Percentiles rank a stretch among this genome's conserved stretches.
Conservation (phyloP, 345 rosid species). For the Rubroshorea leprosula region DNA sequence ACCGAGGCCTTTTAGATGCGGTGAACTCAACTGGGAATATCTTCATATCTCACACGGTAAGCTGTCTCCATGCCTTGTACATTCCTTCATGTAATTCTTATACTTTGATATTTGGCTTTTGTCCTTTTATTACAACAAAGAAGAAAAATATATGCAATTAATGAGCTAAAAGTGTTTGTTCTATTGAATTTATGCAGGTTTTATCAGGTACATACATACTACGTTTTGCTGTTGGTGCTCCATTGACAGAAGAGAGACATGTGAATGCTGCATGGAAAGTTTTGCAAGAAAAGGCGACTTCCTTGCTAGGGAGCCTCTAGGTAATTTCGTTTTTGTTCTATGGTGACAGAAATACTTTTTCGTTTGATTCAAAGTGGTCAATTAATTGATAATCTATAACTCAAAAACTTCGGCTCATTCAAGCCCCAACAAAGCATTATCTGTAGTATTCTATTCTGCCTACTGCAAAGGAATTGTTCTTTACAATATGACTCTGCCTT, state of each 20-base stretch:
- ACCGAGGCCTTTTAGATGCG: constrained; percentile 57
- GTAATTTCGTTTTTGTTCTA: too few species aligned
- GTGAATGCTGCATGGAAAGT: constrained; percentile 72
- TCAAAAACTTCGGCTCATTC: too few species aligned
- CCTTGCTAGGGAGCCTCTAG: constrained; percentile 39
- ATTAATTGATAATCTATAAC: too few species aligned
- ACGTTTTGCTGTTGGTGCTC: constrained; percentile 82
- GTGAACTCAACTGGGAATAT: constrained; percentile 74
- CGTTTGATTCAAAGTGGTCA: too few species aligned
- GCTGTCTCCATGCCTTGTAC: constrained; percentile 9
- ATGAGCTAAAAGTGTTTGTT: neutral
- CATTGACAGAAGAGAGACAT: constrained; percentile 82
- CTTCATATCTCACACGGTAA: constrained; percentile 82
- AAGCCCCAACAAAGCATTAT: too few species aligned
- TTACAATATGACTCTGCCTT: too few species aligned
- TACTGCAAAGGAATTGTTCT: too few species aligned
- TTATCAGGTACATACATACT: constrained; percentile 55
- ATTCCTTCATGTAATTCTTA: neutral
- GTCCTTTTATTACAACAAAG: neutral
- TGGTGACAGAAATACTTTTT: too few species aligned
- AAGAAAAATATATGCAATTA: neutral
- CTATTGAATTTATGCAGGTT: constrained; percentile 32
- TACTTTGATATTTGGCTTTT: neutral
- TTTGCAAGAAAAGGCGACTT: constrained; percentile 55
- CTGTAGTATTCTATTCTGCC: too few species aligned